Evolutionary conservation across 768 basidiomycete species (phyloP).

Genomic region (Mycena rebaudengoi): DNA sequence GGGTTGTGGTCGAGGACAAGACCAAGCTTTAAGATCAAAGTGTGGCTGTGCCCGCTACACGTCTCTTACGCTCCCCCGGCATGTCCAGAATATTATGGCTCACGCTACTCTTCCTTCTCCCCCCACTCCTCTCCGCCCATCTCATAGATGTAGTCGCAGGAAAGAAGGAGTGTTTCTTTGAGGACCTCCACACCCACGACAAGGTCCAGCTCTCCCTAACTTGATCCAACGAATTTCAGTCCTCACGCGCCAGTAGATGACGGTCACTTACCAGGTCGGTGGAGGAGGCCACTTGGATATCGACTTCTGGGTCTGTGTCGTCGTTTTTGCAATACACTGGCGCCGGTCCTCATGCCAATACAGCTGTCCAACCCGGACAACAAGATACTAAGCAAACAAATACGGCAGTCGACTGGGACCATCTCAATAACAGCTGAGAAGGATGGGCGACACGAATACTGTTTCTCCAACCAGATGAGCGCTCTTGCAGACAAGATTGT

Average conservation of each 20-base stretch:
- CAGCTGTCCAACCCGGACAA: constrained; percentile 86
- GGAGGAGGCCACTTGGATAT: constrained; percentile 97
- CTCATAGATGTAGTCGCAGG: constrained; percentile 80
- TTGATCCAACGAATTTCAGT: neutral
- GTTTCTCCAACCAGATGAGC: constrained; percentile 99
- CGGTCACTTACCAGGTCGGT: constrained; percentile 98
- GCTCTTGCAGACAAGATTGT: constrained; percentile 95
- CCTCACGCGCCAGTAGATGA: constrained; percentile 73
- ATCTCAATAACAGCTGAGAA: constrained; percentile 85
- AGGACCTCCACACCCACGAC: constrained; percentile 91
- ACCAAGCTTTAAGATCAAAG: constrained; percentile 9
- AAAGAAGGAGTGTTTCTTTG: constrained; percentile 95
- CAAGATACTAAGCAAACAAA: constrained; percentile 75
- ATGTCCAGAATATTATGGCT: constrained; percentile 44
- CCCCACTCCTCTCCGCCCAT: constrained; percentile 63
- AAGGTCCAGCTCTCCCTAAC: constrained; percentile 58
- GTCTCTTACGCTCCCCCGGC: constrained; percentile 1
- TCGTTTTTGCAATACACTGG: neutral
- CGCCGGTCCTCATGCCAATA: constrained; percentile 13
- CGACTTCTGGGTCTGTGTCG: constrained; percentile 85
- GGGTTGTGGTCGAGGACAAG: constrained; percentile 14
- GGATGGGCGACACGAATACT: constrained; percentile 93
- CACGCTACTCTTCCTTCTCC: constrained; percentile 50
- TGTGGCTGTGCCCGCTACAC: constrained; percentile 11
- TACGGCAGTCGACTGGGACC: constrained; percentile 90